Evolutionary conservation across 177 flowering plant genomes (phyloP).

Genomic region (Telopea speciosissima): DNA sequence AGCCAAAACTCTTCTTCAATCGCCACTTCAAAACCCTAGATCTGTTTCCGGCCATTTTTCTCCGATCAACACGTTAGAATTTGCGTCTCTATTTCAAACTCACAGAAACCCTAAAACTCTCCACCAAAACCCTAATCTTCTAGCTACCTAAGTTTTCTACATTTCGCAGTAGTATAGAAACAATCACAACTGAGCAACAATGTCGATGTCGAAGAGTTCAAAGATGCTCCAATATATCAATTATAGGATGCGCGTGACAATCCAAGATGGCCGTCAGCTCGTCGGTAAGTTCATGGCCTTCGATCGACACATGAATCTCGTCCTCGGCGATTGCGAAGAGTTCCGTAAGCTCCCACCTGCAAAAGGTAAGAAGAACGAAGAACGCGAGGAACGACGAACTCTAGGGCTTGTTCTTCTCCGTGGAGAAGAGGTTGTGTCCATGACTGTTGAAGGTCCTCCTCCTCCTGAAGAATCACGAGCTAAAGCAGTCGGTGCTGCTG

Average conservation of each 20-base stretch:
- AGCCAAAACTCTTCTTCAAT: no score
- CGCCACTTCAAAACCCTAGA: no score
- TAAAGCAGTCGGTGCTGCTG: conserved; percentile 53
- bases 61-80: no score
- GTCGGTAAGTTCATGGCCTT: conserved; percentile 97
- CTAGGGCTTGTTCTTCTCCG: conserved; percentile 85
- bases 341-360: conserved; percentile 82
- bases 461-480: conserved; percentile 89
- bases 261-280: conserved; percentile 92
- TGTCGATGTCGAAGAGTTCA: conserved; percentile 97
- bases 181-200: conserved; percentile 21
- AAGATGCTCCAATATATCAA: conserved; percentile 95
- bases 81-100: neutral
- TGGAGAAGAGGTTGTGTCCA: conserved; percentile 90
- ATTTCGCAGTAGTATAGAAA: neutral
- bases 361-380: conserved; percentile 63
- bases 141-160: neutral
- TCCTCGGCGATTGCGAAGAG: conserved; percentile 94
- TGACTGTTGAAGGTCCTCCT: conserved; percentile 98
- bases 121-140: conserved; percentile 2
- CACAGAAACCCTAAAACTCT: neutral
- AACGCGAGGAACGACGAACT: conserved; percentile 83
- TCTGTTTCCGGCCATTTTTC: no score
- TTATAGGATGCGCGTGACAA: conserved; percentile 92
- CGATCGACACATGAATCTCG: conserved; percentile 97